These are phyloP conservation scores for Fusarium sp. DNA, from an alignment of 2,329 filamentous ascomycete species.

Conservation along the genomic window DNA sequence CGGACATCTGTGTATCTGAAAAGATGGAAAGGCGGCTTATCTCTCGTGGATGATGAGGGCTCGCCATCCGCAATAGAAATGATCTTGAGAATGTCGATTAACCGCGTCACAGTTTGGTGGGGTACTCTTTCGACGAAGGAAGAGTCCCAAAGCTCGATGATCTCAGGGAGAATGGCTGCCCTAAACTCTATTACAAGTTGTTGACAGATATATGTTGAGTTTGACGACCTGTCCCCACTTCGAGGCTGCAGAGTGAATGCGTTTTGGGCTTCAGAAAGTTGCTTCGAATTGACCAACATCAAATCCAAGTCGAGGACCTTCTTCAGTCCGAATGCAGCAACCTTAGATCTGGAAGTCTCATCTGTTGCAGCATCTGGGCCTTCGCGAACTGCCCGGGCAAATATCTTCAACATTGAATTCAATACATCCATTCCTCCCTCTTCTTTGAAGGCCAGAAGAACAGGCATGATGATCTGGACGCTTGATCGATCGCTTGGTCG, in stretches of 20 bases:
- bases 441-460: slow-evolving; percentile 88
- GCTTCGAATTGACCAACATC: slow-evolving; percentile 79
- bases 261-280: slow-evolving; percentile 79
- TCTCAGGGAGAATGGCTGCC: slow-evolving; percentile 79
- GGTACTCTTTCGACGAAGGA: slow-evolving; percentile 83
- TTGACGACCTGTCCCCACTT: slow-evolving; percentile 53
- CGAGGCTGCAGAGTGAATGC: slow-evolving; percentile 58
- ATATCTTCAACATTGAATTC: slow-evolving; percentile 76
- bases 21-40: slow-evolving; percentile 59
- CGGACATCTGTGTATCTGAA: slow-evolving; percentile 57
- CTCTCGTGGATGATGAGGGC: slow-evolving; percentile 67
- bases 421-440: slow-evolving; percentile 79
- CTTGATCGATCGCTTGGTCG: slow-evolving; percentile 61
- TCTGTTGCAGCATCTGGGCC: slow-evolving; percentile 55
- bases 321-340: slow-evolving; percentile 72
- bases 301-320: slow-evolving; percentile 87
- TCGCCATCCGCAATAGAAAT: slow-evolving; percentile 84
- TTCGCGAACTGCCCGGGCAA: slow-evolving; percentile 54
- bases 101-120: slow-evolving; percentile 77
- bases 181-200: slow-evolving; percentile 91
- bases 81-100: slow-evolving; percentile 85
- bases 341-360: slow-evolving; percentile 58
- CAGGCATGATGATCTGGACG: slow-evolving; percentile 73
- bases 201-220: slow-evolving; percentile 59
- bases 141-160: slow-evolving; percentile 86